Percentiles rank a stretch among this genome's conserved stretches.
Conservation (phyloP, 306 rosid genomes). For the Quercus variabilis region DNA sequence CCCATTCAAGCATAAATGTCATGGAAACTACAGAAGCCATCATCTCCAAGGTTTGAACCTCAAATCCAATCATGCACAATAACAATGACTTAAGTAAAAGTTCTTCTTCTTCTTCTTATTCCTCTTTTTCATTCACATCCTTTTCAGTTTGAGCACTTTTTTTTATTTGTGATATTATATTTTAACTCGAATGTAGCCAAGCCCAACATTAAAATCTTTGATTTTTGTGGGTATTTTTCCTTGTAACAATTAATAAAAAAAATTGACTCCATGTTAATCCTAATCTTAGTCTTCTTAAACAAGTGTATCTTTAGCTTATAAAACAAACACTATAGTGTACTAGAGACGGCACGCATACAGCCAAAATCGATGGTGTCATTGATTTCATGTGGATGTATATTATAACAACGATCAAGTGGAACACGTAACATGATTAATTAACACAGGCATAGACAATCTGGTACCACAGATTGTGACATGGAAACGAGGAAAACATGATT, state of each 20-base stretch:
- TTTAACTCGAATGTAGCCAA: background rate
- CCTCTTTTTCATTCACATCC: background rate
- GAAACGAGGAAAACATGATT: background rate
- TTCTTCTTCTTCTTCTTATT: background rate
- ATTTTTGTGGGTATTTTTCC: conserved; percentile 15
- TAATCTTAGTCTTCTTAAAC: conserved; percentile 10
- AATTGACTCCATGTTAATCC: background rate
- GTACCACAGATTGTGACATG: conserved; percentile 19
- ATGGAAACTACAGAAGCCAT: background rate
- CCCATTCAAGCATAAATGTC: conserved; percentile 4
- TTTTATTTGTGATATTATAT: background rate
- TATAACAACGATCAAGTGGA: background rate
- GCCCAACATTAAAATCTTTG: background rate
- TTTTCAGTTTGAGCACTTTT: background rate
- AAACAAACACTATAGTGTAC: background rate
- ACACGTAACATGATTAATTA: conserved; percentile 26
- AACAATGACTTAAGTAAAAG: background rate
- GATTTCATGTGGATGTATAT: background rate
- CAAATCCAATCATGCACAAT: background rate
- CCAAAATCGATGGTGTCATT: background rate
- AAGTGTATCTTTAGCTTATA: background rate
- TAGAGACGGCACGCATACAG: background rate
- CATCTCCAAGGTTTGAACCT: background rate
- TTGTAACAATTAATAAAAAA: background rate
- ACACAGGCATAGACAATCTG: conserved; percentile 23